Percentiles rank a stretch among this genome's conserved stretches.
phyloP scores from a whole-genome alignment of 2,329 filamentous ascomycete genomes.

The Pseudocercospora cruenta region DNA sequence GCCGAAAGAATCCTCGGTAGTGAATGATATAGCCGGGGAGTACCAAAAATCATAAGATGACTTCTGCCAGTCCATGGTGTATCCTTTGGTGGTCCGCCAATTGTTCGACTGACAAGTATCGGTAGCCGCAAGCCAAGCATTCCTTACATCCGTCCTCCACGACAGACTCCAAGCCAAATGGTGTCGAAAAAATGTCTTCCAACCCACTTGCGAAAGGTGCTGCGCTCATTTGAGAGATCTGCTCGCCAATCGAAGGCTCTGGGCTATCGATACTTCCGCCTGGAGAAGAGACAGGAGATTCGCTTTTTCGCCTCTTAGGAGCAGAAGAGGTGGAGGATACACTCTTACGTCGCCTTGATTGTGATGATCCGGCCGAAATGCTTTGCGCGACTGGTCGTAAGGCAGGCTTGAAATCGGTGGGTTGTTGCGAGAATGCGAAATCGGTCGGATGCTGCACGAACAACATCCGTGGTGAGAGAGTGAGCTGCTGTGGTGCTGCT shows the following conservation, averaged over 20 bases:
- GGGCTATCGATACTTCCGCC: constrained; percentile 14
- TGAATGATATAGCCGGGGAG: constrained; percentile 8
- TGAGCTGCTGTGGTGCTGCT: constrained; percentile 6
- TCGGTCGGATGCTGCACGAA: constrained; percentile 4
- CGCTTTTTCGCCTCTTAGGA: constrained; percentile 11
- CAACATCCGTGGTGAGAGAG: constrained; percentile 17
- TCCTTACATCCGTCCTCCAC: constrained; percentile 11
- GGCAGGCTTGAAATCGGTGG: constrained; percentile 11
- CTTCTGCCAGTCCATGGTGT: constrained; percentile 28
- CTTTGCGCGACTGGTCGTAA: not conserved
- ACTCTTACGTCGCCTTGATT: constrained; percentile 11
- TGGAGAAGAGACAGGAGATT: constrained; percentile 13
- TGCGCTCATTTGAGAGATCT: constrained; percentile 19
- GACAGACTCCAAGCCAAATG: constrained; percentile 5
- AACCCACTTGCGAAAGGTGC: constrained; percentile 20
- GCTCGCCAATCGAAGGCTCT: constrained; percentile 20
- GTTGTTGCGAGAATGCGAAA: not conserved
- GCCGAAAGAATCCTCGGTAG: not conserved
- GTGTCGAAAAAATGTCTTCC: constrained; percentile 9
- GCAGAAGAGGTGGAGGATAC: constrained; percentile 16
- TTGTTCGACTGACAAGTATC: constrained; percentile 28
- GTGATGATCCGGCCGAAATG: not conserved
- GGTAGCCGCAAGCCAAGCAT: constrained; percentile 30
- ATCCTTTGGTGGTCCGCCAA: constrained; percentile 30
- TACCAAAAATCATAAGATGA: constrained; percentile 23